Evolutionary conservation across 2,329 filamentous ascomycete species (phyloP), one percentile per base, ranked within the genome.

Genomic region (Mollisia scopiformis): DNA sequence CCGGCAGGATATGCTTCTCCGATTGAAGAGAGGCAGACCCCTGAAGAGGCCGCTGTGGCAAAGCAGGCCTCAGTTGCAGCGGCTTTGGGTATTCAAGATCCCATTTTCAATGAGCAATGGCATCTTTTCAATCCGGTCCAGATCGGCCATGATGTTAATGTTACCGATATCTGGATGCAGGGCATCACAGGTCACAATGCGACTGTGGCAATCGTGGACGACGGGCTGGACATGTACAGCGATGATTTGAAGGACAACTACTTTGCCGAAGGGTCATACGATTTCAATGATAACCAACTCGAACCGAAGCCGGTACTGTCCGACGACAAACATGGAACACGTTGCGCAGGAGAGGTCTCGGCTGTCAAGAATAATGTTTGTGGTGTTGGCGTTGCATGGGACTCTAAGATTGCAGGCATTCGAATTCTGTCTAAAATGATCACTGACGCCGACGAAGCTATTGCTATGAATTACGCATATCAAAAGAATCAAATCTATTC

Each of bases 401-500:
- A 97, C 72, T 88, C 93, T 66, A 93, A 89, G 73, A 89, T 99
- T 69, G 88, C 95, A 3, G 95, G 93, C 39, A 89, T 98, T 66
- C 91, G 95, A 56, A 99, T 99, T 67, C 83, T 99, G 6, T 96
- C 92, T 60, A 94, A 93, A 72, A 80, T 91, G 52, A 97, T 99
- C 66, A 90, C 88, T 54, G 95, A 99, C 74, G 88, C 91, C 28
- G 95, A 99, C 71, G 95, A 99, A 77, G 93, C 95, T 25, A 82
- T 89, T 30, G 92, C 95, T 23, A 88, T 99, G 82, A 97, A 96
- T 76, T 98, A 94, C 78, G 90, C 90, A 64, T 95, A 87, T 71
- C 88, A 97, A 71, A 82, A 94, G 63, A 99, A 97, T 74, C 87
- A 97, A 62, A 98, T 99, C 61, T 99, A 97, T 78, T 99, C 95